Percentiles rank a stretch among this genome's conserved stretches.
Evolutionary conservation across 306 rosid species (phyloP).

Genomic region (Nissolia schottii): DNA sequence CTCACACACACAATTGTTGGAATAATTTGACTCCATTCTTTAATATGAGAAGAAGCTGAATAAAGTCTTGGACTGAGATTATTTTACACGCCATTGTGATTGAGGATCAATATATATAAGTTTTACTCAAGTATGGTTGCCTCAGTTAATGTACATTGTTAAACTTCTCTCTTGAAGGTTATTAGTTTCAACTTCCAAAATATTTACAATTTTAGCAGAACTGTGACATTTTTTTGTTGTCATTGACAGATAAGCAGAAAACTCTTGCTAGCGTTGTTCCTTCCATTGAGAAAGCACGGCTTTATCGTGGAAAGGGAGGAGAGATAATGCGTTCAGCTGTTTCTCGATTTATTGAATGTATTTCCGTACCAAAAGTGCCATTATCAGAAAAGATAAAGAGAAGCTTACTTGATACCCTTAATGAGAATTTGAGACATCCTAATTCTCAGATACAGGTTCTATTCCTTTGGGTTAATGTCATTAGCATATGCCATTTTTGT

Average conservation of each 20-base stretch:
- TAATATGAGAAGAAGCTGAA: constrained; percentile 3
- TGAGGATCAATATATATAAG: neutral
- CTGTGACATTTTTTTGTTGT: constrained; percentile 19
- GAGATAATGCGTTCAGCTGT: constrained; percentile 96
- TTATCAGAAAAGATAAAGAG: constrained; percentile 66
- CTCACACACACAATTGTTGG: too few relatives aligned
- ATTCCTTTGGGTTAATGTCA: constrained; percentile 4
- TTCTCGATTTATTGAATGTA: constrained; percentile 82
- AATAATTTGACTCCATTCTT: constrained; percentile 14
- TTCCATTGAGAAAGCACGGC: constrained; percentile 85
- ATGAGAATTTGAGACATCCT: constrained; percentile 95
- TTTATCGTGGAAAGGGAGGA: constrained; percentile 98
- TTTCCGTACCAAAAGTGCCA: constrained; percentile 51
- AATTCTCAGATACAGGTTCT: constrained; percentile 93
- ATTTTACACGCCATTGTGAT: neutral
- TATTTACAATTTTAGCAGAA: constrained; percentile 7
- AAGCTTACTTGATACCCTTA: constrained; percentile 70
- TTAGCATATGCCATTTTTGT: constrained; percentile 14
- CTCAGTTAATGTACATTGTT: constrained; percentile 11
- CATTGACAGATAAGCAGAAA: constrained; percentile 62
- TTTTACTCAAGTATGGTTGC: constrained; percentile 4
- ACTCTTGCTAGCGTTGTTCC: constrained; percentile 74
- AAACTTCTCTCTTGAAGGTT: neutral
- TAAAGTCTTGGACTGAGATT: constrained; percentile 19
- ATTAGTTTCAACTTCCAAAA: constrained; percentile 15